Percentiles rank a stretch among this genome's conserved stretches.
These are phyloP conservation scores for Geosiphon pyriformis DNA, from an alignment of 192 early-diverging fungal species.

Conservation along the genomic window DNA sequence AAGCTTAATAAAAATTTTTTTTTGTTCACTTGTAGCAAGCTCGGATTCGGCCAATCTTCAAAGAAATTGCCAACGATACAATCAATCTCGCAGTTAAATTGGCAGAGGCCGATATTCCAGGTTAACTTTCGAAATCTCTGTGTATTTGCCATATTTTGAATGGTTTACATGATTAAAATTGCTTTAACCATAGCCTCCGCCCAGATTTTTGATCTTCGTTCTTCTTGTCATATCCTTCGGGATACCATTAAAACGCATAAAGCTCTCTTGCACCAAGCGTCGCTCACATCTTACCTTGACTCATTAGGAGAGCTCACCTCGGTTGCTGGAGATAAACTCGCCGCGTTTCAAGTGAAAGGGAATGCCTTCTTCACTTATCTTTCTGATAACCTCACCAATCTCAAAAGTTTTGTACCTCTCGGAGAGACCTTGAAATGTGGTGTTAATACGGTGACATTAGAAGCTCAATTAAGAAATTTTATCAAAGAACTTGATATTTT, in stretches of 20 bases:
- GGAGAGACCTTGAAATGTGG: not conserved
- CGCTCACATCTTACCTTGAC: not conserved
- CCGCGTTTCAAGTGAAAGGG: not conserved
- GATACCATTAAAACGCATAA: not conserved
- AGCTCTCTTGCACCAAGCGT: not conserved
- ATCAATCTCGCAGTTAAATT: not conserved
- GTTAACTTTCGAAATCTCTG: not conserved
- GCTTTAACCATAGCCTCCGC: not conserved
- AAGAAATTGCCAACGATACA: not conserved
- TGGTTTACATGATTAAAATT: not conserved
- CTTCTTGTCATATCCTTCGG: not conserved
- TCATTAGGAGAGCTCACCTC: not conserved
- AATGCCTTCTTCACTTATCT: not conserved
- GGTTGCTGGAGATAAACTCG: not conserved
- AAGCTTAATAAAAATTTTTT: too few species aligned
- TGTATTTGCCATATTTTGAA: not conserved
- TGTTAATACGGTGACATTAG: not conserved
- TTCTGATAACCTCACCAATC: not conserved
- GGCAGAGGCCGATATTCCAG: not conserved
- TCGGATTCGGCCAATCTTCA: not conserved
- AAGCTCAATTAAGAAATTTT: not conserved
- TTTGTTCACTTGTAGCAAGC: too few species aligned
- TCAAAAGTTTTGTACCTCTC: not conserved
- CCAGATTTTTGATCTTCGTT: not conserved
- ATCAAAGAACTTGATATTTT: not conserved